phyloP scores from a whole-genome alignment of 768 basidiomycete species.

The Sporobolomyces phaffii region DNA sequence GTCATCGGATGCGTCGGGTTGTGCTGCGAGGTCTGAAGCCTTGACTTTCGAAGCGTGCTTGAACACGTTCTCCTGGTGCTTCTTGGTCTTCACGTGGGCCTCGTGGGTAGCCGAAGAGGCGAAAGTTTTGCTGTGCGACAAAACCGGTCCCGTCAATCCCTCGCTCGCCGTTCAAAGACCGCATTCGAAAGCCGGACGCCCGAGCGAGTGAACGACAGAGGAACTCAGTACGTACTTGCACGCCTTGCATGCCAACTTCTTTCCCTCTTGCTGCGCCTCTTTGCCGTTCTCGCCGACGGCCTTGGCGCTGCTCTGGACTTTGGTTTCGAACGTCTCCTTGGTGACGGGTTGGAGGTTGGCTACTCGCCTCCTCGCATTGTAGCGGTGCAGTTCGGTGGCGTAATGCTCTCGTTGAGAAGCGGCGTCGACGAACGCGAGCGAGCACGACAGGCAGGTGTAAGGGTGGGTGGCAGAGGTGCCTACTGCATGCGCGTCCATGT shows the following conservation, averaged over 20 bases:
- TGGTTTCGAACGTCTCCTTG: constrained; percentile 71
- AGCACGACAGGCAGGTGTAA: constrained; percentile 86
- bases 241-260: constrained; percentile 55
- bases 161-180: not conserved
- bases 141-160: not conserved
- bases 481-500: constrained; percentile 1
- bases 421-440: constrained; percentile 74
- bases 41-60: constrained; percentile 46
- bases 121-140: constrained; percentile 68
- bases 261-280: not conserved
- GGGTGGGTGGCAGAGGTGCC: constrained; percentile 44
- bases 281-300: constrained; percentile 2
- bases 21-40: constrained; percentile 19
- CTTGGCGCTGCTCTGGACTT: constrained; percentile 63
- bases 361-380: constrained; percentile 79
- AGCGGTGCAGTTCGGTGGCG: constrained; percentile 88
- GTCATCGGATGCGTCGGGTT: not conserved
- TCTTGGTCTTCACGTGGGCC: constrained; percentile 80
- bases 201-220: not conserved
- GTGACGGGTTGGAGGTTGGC: constrained; percentile 82
- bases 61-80: constrained; percentile 71
- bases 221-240: constrained; percentile 64
- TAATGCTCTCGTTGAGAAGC: constrained; percentile 85
- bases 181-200: not conserved
- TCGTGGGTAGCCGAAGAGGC: constrained; percentile 80